Conservation (phyloP, 768 basidiomycete species). For the Russula dissimulans region DNA sequence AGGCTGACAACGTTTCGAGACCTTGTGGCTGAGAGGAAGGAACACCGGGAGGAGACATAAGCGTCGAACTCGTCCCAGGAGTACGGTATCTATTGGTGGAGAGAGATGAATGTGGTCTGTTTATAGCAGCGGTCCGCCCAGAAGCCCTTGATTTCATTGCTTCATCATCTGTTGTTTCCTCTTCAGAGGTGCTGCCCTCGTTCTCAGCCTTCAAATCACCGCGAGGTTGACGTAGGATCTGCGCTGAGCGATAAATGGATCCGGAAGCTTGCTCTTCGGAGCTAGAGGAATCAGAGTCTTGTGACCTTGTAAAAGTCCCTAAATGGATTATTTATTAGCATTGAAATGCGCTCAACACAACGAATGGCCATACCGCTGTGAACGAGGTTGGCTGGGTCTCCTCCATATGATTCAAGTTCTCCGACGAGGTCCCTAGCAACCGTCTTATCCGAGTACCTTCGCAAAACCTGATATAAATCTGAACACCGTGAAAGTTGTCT, state of each 20-base stretch:
- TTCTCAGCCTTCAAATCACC: slow-evolving; percentile 16
- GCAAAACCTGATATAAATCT: slow-evolving; percentile 44
- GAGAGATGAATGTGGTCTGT: slow-evolving; percentile 66
- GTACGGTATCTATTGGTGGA: slow-evolving; percentile 75
- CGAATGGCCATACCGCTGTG: slow-evolving; percentile 45
- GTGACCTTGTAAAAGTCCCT: slow-evolving; percentile 39
- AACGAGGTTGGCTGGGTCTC: slow-evolving; percentile 53
- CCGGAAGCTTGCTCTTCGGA: slow-evolving; percentile 34
- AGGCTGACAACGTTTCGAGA: slow-evolving; percentile 68
- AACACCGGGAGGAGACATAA: slow-evolving; percentile 42
- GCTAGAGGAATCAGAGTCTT: slow-evolving; percentile 53
- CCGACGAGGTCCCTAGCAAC: slow-evolving; percentile 63
- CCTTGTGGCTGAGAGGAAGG: slow-evolving; percentile 61
- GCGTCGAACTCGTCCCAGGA: slow-evolving; percentile 54
- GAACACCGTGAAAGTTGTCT: background rate
- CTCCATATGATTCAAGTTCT: slow-evolving; percentile 71
- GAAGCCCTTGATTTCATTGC: slow-evolving; percentile 22
- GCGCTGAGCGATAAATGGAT: slow-evolving; percentile 16
- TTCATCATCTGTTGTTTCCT: slow-evolving; percentile 18
- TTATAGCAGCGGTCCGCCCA: slow-evolving; percentile 18
- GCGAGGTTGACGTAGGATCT: slow-evolving; percentile 8
- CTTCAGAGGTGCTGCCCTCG: slow-evolving; percentile 18
- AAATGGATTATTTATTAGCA: background rate
- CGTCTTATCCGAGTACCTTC: slow-evolving; percentile 78
- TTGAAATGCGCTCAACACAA: background rate